Evolutionary conservation across 2,329 filamentous ascomycete genomes (phyloP).

Genomic region (Arachnopeziza araneosa): DNA sequence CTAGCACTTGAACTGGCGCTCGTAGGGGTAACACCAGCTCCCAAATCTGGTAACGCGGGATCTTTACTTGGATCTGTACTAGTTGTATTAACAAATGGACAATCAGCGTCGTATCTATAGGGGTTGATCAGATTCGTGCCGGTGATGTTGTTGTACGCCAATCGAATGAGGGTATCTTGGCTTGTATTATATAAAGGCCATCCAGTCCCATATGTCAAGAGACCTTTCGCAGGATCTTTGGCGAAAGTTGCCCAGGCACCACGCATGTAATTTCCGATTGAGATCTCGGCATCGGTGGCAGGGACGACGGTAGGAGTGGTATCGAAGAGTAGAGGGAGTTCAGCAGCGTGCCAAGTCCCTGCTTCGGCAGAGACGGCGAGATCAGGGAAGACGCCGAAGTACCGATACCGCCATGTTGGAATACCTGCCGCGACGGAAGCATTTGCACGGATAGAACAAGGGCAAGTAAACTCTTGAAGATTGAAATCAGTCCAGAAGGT

Average conservation of each 20-base stretch:
- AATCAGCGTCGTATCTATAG: slow-evolving; percentile 24
- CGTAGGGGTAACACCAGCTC: slow-evolving; percentile 7
- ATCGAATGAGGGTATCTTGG: slow-evolving; percentile 23
- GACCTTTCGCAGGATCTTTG: slow-evolving; percentile 32
- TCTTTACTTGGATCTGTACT: slow-evolving; percentile 8
- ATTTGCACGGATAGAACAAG: slow-evolving; percentile 26
- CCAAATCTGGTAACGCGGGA: slow-evolving; percentile 10
- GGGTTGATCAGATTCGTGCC: slow-evolving; percentile 27
- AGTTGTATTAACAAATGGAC: slow-evolving; percentile 18
- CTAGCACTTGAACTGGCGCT: not conserved
- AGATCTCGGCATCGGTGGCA: slow-evolving; percentile 27
- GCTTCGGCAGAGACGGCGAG: slow-evolving; percentile 26
- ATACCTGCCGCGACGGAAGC: slow-evolving; percentile 20
- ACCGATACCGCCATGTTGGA: slow-evolving; percentile 36
- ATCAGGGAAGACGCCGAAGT: slow-evolving; percentile 34
- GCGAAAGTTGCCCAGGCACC: slow-evolving; percentile 37
- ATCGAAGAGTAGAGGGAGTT: slow-evolving; percentile 32
- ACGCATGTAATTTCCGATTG: slow-evolving; percentile 32
- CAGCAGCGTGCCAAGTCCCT: slow-evolving; percentile 33
- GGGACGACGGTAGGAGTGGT: slow-evolving; percentile 18
- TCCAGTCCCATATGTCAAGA: slow-evolving; percentile 25
- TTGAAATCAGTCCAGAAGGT: slow-evolving; percentile 28
- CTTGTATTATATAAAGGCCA: slow-evolving; percentile 27
- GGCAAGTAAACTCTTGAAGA: slow-evolving; percentile 31
- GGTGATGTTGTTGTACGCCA: slow-evolving; percentile 26